Base-by-base conservation (phyloP, 352 stramenopile genomes). In the Phytophthora uliginosa region DNA sequence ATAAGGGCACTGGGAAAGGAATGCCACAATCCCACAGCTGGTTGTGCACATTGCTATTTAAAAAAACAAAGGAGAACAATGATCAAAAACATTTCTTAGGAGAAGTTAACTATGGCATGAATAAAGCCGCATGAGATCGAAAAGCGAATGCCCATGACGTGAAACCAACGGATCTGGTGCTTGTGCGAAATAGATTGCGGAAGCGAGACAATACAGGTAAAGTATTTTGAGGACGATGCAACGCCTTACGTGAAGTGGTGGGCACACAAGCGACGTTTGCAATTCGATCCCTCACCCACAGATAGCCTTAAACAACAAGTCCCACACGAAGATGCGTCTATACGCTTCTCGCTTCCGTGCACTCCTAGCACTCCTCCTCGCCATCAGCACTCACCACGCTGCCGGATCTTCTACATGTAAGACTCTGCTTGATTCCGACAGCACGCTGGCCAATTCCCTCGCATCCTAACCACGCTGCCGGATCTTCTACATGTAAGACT, bases 401-500 rank as follows among this genome's bases (percentile, higher is more conserved):
- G 28, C 28, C 10, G 10, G 22, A 20, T 12, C 67, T 33, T 18
- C 59, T 22, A 70, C 60, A 7, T 74, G 67, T 54, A 69, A 62
- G 45, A 65, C 67, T 10, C 34, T 74, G 12, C n/a, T 15, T 13
- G 60, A 74, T 22, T 34, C 54, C 0, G 59, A 9, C 36, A 74
- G 28, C 26, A 69, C 53, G 1, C 36, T 74, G 2, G 13, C 17
- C 5, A 55, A 40, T 4, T 65, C 67, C 2, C 2, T 74, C 3
- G 31, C 31, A 7, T 65, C 52, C 13, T 69, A n/a, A n/a, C n/a
- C n/a, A n/a, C n/a, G n/a, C n/a, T n/a, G n/a, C n/a, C n/a, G n/a
- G 40, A 2, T 31, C 66, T 36, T 10, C 58, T n/a, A 69, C 59
- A 5, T 74, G 66, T 53, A 69, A 64, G 42, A 64, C 66, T 8